Evolutionary conservation across 2,329 filamentous ascomycete genomes (phyloP).

Genomic region (Pseudogymnoascus sp.): DNA sequence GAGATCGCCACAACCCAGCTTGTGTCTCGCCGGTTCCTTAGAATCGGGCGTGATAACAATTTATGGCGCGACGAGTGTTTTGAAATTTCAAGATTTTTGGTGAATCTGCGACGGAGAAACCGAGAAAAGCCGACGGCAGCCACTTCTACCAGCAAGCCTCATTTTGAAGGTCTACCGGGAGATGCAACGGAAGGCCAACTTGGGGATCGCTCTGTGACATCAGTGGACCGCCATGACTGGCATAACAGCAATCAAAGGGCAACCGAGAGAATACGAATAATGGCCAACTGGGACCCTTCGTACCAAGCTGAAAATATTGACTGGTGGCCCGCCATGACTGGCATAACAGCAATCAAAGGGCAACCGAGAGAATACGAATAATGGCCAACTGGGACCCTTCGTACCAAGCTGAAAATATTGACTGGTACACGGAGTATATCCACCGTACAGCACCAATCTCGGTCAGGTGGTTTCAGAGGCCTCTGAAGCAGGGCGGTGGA

Average conservation of each 20-base stretch:
- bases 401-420: conserved; percentile 61
- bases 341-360: conserved; percentile 18
- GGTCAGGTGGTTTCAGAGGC: conserved; percentile 68
- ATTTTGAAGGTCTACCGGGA: conserved; percentile 29
- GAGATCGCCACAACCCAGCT: conserved; percentile 63
- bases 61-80: conserved; percentile 75
- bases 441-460: conserved; percentile 69
- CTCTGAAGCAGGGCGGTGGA: conserved; percentile 37
- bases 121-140: conserved; percentile 32
- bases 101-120: conserved; percentile 48
- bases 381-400: conserved; percentile 78
- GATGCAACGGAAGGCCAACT: conserved; percentile 23
- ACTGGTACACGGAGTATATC: conserved; percentile 87
- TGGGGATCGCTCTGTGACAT: conserved; percentile 22
- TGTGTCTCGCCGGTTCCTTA: conserved; percentile 58
- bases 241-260: conserved; percentile 20
- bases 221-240: conserved; percentile 17
- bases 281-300: conserved; percentile 77
- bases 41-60: conserved; percentile 62
- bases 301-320: conserved; percentile 64
- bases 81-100: conserved; percentile 58
- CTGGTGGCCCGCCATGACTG: conserved; percentile 47
- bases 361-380: conserved; percentile 44
- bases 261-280: conserved; percentile 45
- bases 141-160: conserved; percentile 32